phyloP scores from a whole-genome alignment of 192 early-diverging fungal genomes.

The Gigaspora rosea region DNA sequence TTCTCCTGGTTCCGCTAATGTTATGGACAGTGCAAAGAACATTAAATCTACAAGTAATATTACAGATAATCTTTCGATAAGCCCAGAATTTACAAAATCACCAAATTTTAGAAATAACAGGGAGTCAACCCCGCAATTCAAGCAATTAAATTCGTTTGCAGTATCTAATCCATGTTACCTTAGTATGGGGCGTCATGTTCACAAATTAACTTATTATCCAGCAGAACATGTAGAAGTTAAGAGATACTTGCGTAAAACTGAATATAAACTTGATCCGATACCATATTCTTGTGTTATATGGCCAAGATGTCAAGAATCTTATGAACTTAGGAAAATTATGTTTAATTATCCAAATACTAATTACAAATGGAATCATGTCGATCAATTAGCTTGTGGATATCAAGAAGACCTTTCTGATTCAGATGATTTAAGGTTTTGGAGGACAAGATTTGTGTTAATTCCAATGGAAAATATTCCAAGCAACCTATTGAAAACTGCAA shows the following conservation, averaged over 20 bases:
- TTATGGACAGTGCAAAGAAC: not conserved
- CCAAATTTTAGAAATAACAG: not conserved
- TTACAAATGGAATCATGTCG: slow-evolving; percentile 95
- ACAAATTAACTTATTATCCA: slow-evolving; percentile 73
- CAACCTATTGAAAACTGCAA: slow-evolving; percentile 48
- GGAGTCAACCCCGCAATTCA: not conserved
- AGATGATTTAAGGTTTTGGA: slow-evolving; percentile 71
- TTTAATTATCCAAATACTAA: slow-evolving; percentile 81
- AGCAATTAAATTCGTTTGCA: slow-evolving; percentile 23
- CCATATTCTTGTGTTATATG: slow-evolving; percentile 82
- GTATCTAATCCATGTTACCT: slow-evolving; percentile 64
- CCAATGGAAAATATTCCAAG: slow-evolving; percentile 69
- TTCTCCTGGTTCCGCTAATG: slow-evolving; percentile 16
- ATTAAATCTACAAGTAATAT: too few relatives aligned
- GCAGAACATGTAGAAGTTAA: slow-evolving; percentile 77
- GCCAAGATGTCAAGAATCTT: slow-evolving; percentile 72
- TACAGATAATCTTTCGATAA: not conserved
- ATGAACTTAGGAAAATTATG: slow-evolving; percentile 52
- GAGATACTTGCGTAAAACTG: slow-evolving; percentile 73
- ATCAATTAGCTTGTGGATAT: slow-evolving; percentile 87
- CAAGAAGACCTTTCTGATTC: slow-evolving; percentile 77
- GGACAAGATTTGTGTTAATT: slow-evolving; percentile 87
- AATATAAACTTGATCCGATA: slow-evolving; percentile 59
- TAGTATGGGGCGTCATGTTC: slow-evolving; percentile 90
- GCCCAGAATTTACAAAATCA: slow-evolving; percentile 7